A percentile compares a stretch with the other conserved stretches of the same genome.
phyloP scores from a whole-genome alignment of 108 stramenopile genomes.

The Cyclostephanos tholiformis region DNA sequence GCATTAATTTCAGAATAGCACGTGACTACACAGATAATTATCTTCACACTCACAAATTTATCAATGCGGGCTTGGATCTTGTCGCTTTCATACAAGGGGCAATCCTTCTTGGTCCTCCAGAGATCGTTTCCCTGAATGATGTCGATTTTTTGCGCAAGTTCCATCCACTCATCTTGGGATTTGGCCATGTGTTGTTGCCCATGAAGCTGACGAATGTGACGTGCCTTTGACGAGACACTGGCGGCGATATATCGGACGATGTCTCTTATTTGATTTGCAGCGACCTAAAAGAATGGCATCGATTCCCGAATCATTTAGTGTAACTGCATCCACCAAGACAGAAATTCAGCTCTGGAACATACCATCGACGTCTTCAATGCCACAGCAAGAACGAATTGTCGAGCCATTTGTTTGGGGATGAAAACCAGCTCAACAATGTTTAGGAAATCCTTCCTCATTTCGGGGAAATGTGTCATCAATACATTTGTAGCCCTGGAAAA shows the following conservation, averaged over 20 bases:
- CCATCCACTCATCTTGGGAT: slow-evolving; percentile 89
- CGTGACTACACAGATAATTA: no score
- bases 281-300: slow-evolving; percentile 8
- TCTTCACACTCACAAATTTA: slow-evolving; percentile 57
- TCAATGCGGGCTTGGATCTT: slow-evolving; percentile 85
- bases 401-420: slow-evolving; percentile 68
- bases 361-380: slow-evolving; percentile 81
- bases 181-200: slow-evolving; percentile 55
- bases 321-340: no score
- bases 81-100: slow-evolving; percentile 78
- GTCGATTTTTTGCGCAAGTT: slow-evolving; percentile 85
- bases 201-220: slow-evolving; percentile 72
- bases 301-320: no score
- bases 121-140: slow-evolving; percentile 81
- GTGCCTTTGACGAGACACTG: slow-evolving; percentile 69
- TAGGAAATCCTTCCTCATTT: slow-evolving; percentile 51
- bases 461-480: slow-evolving; percentile 43
- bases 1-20: not conserved
- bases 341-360: not conserved
- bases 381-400: slow-evolving; percentile 67
- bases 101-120: slow-evolving; percentile 77
- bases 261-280: slow-evolving; percentile 63
- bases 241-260: slow-evolving; percentile 58
- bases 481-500: slow-evolving; percentile 27
- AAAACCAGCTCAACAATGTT: slow-evolving; percentile 78